phyloP scores from a whole-genome alignment of 768 basidiomycete species.

The Suillus alpinus region DNA sequence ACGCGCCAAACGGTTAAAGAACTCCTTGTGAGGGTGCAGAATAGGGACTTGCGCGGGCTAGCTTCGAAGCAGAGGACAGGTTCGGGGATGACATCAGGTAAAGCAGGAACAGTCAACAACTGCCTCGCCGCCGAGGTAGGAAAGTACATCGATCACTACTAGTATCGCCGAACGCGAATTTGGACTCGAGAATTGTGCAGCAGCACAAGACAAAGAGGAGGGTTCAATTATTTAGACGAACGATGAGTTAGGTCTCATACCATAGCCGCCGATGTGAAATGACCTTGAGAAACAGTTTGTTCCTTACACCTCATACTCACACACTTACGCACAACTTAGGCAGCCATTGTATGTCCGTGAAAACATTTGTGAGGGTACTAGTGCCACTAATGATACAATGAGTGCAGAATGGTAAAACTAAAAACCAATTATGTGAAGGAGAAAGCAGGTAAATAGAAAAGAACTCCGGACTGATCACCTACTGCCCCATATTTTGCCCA shows the following conservation, averaged over 20 bases:
- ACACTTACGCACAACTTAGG: neutral
- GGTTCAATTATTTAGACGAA: neutral
- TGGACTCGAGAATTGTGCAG: neutral
- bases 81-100: slow-evolving; percentile 61
- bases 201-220: neutral
- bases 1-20: slow-evolving; percentile 81
- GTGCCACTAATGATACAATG: slow-evolving; percentile 32
- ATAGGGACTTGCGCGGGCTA: slow-evolving; percentile 74
- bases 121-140: slow-evolving; percentile 77
- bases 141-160: slow-evolving; percentile 63
- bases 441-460: slow-evolving; percentile 17
- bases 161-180: neutral
- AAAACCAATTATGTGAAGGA: slow-evolving; percentile 10
- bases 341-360: slow-evolving; percentile 6
- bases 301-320: slow-evolving; percentile 3
- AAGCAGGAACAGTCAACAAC: slow-evolving; percentile 65
- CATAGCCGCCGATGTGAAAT: slow-evolving; percentile 12
- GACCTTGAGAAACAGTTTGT: neutral
- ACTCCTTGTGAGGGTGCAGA: slow-evolving; percentile 69
- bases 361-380: slow-evolving; percentile 20
- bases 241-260: neutral
- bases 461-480: slow-evolving; percentile 16
- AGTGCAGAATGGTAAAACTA: slow-evolving; percentile 10
- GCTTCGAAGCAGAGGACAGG: slow-evolving; percentile 55
- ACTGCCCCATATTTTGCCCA: slow-evolving; percentile 23